Conservation (phyloP, 1,284 basidiomycete species). For the Cutaneotrichosporon cavernicola region DNA sequence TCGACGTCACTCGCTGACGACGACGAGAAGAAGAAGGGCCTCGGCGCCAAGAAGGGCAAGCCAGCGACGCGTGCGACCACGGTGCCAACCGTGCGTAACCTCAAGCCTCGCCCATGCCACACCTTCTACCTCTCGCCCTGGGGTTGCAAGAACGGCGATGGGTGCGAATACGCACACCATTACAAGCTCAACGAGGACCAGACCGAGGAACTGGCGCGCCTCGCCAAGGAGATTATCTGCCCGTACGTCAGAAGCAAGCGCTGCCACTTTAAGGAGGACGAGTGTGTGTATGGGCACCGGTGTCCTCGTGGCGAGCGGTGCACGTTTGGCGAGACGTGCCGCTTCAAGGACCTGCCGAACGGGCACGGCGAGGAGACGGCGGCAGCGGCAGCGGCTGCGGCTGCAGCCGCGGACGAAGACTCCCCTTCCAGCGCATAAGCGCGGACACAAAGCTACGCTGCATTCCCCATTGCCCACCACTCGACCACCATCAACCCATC, state of each 20-base stretch:
- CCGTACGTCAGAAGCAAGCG: conserved; percentile 37
- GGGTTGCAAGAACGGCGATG: conserved; percentile 41
- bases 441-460: not conserved
- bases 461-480: not conserved
- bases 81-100: conserved; percentile 26
- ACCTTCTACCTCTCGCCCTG: conserved; percentile 30
- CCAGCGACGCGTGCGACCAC: conserved; percentile 15
- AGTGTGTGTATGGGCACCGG: conserved; percentile 46
- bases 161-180: conserved; percentile 45
- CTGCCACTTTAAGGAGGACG: conserved; percentile 42
- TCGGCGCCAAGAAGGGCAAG: conserved; percentile 19
- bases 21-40: conserved; percentile 16
- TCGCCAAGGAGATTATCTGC: conserved; percentile 47
- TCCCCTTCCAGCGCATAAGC: not conserved
- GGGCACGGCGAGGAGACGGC: conserved; percentile 36
- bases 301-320: conserved; percentile 39
- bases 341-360: conserved; percentile 39
- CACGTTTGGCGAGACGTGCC: conserved; percentile 43
- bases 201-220: conserved; percentile 36
- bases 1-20: conserved; percentile 15
- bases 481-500: not conserved
- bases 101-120: conserved; percentile 29
- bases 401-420: not conserved
- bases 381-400: conserved; percentile 3
- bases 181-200: conserved; percentile 42